Evolutionary conservation across 345 rosid genomes (phyloP).

Genomic region (Gossypium rotundifolium): DNA sequence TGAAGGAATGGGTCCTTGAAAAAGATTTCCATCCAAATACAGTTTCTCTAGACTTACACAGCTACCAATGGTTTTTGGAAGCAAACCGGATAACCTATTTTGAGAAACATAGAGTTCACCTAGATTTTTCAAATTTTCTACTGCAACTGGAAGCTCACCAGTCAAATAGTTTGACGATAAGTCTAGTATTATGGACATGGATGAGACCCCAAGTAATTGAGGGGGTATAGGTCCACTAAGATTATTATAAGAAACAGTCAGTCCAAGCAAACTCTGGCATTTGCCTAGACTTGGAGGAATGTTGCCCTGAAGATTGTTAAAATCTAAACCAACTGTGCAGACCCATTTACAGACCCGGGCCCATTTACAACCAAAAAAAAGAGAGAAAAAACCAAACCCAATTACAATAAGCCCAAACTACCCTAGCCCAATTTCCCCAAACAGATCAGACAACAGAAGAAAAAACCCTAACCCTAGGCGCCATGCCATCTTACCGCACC

Average conservation of each 20-base stretch:
- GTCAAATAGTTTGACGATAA: slow-evolving; percentile 5
- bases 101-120: not conserved
- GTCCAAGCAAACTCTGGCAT: not conserved
- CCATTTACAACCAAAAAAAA: too few species aligned
- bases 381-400: too few species aligned
- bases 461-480: too few species aligned
- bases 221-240: not conserved
- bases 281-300: not conserved
- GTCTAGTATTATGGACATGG: not conserved
- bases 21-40: slow-evolving; percentile 18
- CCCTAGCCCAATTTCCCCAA: too few species aligned
- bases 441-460: too few species aligned
- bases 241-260: not conserved
- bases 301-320: not conserved
- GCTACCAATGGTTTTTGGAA: not conserved
- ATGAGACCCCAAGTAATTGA: not conserved
- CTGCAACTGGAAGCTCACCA: not conserved
- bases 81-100: not conserved
- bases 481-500: too few species aligned
- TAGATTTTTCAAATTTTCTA: not conserved
- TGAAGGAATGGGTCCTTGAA: slow-evolving; percentile 27
- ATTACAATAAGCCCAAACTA: too few species aligned
- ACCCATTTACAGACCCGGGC: too few species aligned
- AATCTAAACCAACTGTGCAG: not conserved
- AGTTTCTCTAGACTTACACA: slow-evolving; percentile 19